Evolutionary conservation across 441 rosid species (phyloP), one percentile per base, ranked within the genome.

Genomic region (Jatropha multifida): DNA sequence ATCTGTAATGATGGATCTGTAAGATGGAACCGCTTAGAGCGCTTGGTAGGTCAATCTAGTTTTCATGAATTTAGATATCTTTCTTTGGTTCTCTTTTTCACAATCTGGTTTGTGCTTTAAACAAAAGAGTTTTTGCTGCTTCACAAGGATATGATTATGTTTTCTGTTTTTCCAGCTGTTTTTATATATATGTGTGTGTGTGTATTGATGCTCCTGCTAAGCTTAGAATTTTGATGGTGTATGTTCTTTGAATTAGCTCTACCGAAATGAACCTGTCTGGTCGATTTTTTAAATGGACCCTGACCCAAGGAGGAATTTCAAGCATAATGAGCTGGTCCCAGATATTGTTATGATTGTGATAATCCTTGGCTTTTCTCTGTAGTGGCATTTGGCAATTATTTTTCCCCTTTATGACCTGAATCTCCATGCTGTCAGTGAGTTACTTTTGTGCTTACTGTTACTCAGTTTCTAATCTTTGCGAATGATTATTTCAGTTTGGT

Each of bases 1-100:
- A 94, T 94, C 58, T 73, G 89, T 68, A 88, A 94, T 71, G 86
- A 94, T 85, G 98, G 99, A 74, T 91, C 99, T 52, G 85, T 96
- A 74, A 86, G 99, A 83, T 96, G 99, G 99, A 90, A 90, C 75
- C 90, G 98, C 65, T 88, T 96, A 55, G 99, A 96, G 82, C 93
- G 96, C 72, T 88, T 96, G 93, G 98, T 96, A 81, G 42, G 84
- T 69, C 51, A 61, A 69, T 62, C 49, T 55, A 55, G 46, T n/a
- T 17, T 23, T 69, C 46, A 23, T 10, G 27, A 48, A 4, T 71
- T 58, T 71, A 2, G 46, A 1, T 42, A 42, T 42, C 46, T 42
- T 42, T 42, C 46, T 42, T 32, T 32, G 63, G 54, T 48, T 62
- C 13, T 54, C 49, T 74, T 60, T 60, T n/a, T 23, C 59, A 38